Conservation (phyloP, 2,329 filamentous ascomycete species). For the Xenoacremonium recifei region DNA sequence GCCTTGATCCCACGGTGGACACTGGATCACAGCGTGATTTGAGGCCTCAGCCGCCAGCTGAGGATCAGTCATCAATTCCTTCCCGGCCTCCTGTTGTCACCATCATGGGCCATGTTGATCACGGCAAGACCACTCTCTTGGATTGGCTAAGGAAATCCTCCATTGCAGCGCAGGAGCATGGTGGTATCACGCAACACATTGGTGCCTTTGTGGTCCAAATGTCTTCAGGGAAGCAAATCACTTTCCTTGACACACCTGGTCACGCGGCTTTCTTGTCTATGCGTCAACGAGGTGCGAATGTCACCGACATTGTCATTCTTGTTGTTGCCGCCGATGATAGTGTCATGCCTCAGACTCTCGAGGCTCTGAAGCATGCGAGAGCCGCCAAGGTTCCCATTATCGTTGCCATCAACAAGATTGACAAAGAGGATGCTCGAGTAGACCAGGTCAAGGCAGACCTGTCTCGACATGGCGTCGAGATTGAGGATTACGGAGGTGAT, state of each 20-base stretch:
- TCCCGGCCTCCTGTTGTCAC: conserved; percentile 88
- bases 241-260: conserved; percentile 94
- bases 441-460: conserved; percentile 89
- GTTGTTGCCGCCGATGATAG: conserved; percentile 97
- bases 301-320: conserved; percentile 94
- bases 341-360: conserved; percentile 94
- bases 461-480: conserved; percentile 76
- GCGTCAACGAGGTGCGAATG: conserved; percentile 91
- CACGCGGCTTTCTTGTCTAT: conserved; percentile 95
- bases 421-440: conserved; percentile 78
- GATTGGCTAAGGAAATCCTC: conserved; percentile 93
- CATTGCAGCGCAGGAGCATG: conserved; percentile 86
- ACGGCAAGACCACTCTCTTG: conserved; percentile 94
- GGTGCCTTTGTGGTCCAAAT: conserved; percentile 93
- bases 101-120: conserved; percentile 99
- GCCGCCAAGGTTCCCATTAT: conserved; percentile 89
- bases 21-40: conserved; percentile 67
- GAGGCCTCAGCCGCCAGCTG: conserved; percentile 63
- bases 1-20: conserved; percentile 81
- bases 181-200: conserved; percentile 97
- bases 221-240: conserved; percentile 84
- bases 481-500: conserved; percentile 94
- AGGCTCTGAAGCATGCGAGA: conserved; percentile 92
- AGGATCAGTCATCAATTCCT: conserved; percentile 68
- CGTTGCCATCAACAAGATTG: conserved; percentile 96